phyloP scores from a whole-genome alignment of 2,329 filamentous ascomycete genomes.

The Colletotrichum tamarilloi region DNA sequence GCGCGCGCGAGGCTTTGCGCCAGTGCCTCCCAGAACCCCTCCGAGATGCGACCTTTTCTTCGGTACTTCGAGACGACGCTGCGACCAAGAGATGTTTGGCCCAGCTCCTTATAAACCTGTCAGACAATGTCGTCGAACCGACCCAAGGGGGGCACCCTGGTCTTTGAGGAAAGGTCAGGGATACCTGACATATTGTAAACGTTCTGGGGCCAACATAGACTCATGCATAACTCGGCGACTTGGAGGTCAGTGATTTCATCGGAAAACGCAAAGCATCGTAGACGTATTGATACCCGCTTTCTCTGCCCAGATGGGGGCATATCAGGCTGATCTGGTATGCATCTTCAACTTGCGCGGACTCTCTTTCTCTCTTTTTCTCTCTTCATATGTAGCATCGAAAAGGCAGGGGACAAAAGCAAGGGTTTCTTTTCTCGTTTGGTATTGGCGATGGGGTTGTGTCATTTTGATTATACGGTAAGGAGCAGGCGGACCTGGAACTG shows the following conservation, averaged over 20 bases:
- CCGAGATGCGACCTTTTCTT: slow-evolving; percentile 97
- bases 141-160: slow-evolving; percentile 39
- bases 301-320: slow-evolving; percentile 15
- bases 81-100: slow-evolving; percentile 97
- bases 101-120: slow-evolving; percentile 96
- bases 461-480: slow-evolving; percentile 23
- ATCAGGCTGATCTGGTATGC: slow-evolving; percentile 28
- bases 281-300: slow-evolving; percentile 32
- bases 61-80: slow-evolving; percentile 94
- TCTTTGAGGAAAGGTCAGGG: slow-evolving; percentile 35
- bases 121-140: slow-evolving; percentile 79
- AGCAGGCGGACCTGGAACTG: slow-evolving; percentile 16
- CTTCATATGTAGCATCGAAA: slow-evolving; percentile 28
- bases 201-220: slow-evolving; percentile 25
- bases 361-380: slow-evolving; percentile 28
- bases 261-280: slow-evolving; percentile 31
- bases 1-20: slow-evolving; percentile 91
- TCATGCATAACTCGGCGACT: slow-evolving; percentile 34
- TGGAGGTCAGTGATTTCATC: slow-evolving; percentile 32
- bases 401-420: slow-evolving; percentile 26
- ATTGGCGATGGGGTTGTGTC: slow-evolving; percentile 16
- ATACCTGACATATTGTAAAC: slow-evolving; percentile 5
- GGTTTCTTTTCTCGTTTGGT: slow-evolving; percentile 17
- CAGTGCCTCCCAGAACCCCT: slow-evolving; percentile 98
- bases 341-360: slow-evolving; percentile 25